These are phyloP conservation scores for Melampsora larici-populina DNA, from an alignment of 1,284 basidiomycete genomes.

Conservation along the genomic window DNA sequence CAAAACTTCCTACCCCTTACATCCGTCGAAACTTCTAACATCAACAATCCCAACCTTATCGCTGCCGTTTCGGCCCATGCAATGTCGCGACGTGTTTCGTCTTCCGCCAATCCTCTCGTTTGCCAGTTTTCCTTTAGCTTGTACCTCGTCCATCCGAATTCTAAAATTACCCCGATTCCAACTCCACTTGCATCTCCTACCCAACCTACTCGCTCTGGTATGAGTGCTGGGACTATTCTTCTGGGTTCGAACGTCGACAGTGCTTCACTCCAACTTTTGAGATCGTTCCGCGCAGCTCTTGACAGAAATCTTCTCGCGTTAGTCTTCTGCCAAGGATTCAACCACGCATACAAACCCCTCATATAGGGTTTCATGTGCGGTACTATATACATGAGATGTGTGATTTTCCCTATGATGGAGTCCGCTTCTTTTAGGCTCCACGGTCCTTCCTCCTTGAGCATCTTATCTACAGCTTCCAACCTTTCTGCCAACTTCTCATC, in stretches of 20 bases:
- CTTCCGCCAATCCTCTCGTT: neutral
- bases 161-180: neutral
- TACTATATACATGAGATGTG: no score
- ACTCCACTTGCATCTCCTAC: no score
- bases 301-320: neutral
- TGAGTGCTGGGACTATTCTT: neutral
- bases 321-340: neutral
- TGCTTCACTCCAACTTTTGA: neutral
- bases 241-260: neutral
- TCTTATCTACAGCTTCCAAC: no score
- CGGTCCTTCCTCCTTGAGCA: neutral
- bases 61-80: slow-evolving; percentile 11
- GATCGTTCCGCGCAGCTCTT: neutral
- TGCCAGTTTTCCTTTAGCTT: neutral
- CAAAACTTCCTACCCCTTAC: no score
- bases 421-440: neutral
- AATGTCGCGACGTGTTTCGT: no score
- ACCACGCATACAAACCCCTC: no score
- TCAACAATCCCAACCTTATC: no score
- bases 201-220: no score
- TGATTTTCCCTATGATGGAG: neutral
- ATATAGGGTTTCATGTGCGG: no score
- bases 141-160: neutral
- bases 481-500: neutral
- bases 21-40: no score